These are phyloP conservation scores for Rhizophagus sp. DNA, from an alignment of 192 early-diverging fungal genomes.

Conservation along the genomic window DNA sequence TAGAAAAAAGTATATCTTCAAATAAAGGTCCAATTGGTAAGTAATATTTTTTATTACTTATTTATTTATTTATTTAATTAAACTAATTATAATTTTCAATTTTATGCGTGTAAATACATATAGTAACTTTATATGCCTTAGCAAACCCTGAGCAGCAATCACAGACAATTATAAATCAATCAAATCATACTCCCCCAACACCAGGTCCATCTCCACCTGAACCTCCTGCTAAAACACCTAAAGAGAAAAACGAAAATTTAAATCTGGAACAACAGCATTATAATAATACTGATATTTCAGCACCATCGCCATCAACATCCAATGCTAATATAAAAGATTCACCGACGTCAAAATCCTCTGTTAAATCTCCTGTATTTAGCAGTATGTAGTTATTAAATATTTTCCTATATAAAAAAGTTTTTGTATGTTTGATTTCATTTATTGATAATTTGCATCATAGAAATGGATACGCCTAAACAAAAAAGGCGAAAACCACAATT, in stretches of 20 bases:
- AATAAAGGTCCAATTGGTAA: neutral
- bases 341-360: neutral
- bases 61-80: neutral
- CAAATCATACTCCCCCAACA: constrained; percentile 9
- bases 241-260: neutral
- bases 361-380: neutral
- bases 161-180: constrained; percentile 7
- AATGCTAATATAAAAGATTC: neutral
- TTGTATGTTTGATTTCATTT: neutral
- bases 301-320: neutral
- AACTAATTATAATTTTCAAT: neutral
- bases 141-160: neutral
- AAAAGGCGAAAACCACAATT: neutral
- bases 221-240: neutral
- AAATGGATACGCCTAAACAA: neutral
- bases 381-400: neutral
- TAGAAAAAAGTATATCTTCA: neutral
- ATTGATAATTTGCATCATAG: neutral
- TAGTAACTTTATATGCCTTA: neutral
- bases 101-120: neutral
- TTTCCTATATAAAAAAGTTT: neutral
- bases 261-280: neutral
- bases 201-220: constrained; percentile 14
- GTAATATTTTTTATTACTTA: neutral
- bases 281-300: neutral